Conservation (phyloP, 2,329 filamentous ascomycete species). For the Diaporthe vexans region DNA sequence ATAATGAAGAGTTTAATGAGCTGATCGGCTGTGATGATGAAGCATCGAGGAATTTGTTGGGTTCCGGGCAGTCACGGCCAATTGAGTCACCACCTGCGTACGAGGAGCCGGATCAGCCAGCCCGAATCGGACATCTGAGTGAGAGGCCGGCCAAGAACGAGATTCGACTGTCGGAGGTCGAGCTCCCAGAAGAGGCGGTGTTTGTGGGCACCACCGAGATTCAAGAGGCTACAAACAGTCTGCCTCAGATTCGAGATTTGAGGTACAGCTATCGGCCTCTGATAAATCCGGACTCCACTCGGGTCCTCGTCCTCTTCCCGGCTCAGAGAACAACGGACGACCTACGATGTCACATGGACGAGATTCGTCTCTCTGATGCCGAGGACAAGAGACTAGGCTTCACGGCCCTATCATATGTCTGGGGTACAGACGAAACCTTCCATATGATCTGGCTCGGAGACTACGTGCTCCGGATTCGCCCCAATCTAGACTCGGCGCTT, state of each 20-base stretch:
- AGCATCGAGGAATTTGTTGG: background rate
- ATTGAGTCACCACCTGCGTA: background rate
- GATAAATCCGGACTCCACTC: background rate
- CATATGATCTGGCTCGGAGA: background rate
- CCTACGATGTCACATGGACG: background rate
- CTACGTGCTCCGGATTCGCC: background rate
- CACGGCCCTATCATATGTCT: constrained; percentile 1
- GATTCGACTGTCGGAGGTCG: too few relatives aligned
- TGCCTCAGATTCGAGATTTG: background rate
- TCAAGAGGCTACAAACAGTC: too few relatives aligned
- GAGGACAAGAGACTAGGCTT: background rate
- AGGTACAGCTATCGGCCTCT: background rate
- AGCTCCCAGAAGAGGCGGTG: too few relatives aligned
- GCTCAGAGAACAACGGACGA: background rate
- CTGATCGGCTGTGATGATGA: background rate
- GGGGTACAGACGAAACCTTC: background rate
- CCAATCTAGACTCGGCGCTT: background rate
- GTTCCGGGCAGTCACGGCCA: background rate
- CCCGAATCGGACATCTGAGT: background rate
- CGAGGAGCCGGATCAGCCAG: background rate
- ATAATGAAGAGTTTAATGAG: background rate
- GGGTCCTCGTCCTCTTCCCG: constrained; percentile 1
- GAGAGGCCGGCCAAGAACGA: too few relatives aligned
- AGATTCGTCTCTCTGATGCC: background rate
- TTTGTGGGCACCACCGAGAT: too few relatives aligned